These are phyloP conservation scores for Suillus lakei DNA, from an alignment of 768 basidiomycete genomes.

Conservation along the genomic window DNA sequence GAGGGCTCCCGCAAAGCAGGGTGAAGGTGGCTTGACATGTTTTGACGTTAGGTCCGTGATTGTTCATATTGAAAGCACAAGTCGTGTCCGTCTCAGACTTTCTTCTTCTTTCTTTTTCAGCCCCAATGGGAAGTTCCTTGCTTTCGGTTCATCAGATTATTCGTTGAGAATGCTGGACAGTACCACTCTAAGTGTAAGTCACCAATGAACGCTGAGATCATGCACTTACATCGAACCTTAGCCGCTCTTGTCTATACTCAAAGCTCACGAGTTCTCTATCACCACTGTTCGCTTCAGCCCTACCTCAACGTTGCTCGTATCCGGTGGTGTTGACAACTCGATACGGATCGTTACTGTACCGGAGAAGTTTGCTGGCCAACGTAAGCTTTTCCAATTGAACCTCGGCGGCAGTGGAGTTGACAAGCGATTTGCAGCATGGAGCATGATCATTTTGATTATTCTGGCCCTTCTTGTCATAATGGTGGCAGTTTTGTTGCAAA, in stretches of 20 bases:
- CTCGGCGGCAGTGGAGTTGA: constrained; percentile 12
- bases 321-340: constrained; percentile 90
- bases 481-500: constrained; percentile 46
- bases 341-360: constrained; percentile 83
- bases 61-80: constrained; percentile 11
- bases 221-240: constrained; percentile 35
- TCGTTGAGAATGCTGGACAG: constrained; percentile 86
- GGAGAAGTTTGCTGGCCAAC: constrained; percentile 49
- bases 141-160: constrained; percentile 86
- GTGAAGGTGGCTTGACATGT: constrained; percentile 81
- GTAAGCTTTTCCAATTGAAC: constrained; percentile 46
- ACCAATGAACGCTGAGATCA: neutral
- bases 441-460: constrained; percentile 42
- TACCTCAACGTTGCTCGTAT: constrained; percentile 76
- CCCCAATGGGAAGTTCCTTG: constrained; percentile 79
- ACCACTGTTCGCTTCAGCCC: constrained; percentile 92
- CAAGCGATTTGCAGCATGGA: constrained; percentile 40
- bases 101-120: constrained; percentile 45
- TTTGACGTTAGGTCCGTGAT: constrained; percentile 80
- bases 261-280: constrained; percentile 93
- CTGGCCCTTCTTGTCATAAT: constrained; percentile 48
- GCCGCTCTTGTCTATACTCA: constrained; percentile 87
- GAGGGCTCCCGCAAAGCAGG: constrained; percentile 72
- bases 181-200: constrained; percentile 70
- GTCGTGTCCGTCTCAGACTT: constrained; percentile 12